These are phyloP conservation scores for Bimuria novae-zelandiae DNA, from an alignment of 2,329 filamentous ascomycete genomes.

Conservation along the genomic window DNA sequence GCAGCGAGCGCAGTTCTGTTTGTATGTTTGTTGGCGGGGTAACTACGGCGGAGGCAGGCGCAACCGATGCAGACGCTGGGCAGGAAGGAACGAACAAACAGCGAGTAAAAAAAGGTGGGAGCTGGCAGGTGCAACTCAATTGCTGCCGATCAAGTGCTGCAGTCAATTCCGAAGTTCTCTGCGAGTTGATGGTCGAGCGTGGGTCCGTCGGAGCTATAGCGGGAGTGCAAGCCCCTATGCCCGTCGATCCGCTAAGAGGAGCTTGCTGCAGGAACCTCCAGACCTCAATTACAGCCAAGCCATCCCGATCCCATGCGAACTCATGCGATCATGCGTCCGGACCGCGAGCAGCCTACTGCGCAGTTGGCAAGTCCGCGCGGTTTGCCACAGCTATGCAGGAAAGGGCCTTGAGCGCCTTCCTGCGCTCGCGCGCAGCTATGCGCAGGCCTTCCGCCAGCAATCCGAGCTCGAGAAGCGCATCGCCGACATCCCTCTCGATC, in stretches of 20 bases:
- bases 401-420: constrained; percentile 39
- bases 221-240: constrained; percentile 3
- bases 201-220: constrained; percentile 12
- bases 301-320: constrained; percentile 39
- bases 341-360: constrained; percentile 49
- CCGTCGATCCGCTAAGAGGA: constrained; percentile 28
- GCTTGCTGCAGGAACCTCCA: constrained; percentile 14
- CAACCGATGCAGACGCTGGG: neutral
- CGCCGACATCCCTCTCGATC: constrained; percentile 74
- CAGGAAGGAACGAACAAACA: neutral
- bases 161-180: neutral
- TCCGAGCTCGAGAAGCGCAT: constrained; percentile 68
- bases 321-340: constrained; percentile 57
- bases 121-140: neutral
- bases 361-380: constrained; percentile 38
- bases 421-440: constrained; percentile 34
- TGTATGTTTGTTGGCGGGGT: constrained; percentile 37
- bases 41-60: constrained; percentile 18
- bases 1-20: constrained; percentile 25
- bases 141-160: neutral
- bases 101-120: neutral
- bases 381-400: constrained; percentile 24
- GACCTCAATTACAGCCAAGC: constrained; percentile 14
- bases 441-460: constrained; percentile 45
- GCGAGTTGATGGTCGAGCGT: constrained; percentile 4